A percentile compares a stretch with the other conserved stretches of the same genome.
phyloP scores from a whole-genome alignment of 495 filamentous ascomycete species.

The Xylaria curta region DNA sequence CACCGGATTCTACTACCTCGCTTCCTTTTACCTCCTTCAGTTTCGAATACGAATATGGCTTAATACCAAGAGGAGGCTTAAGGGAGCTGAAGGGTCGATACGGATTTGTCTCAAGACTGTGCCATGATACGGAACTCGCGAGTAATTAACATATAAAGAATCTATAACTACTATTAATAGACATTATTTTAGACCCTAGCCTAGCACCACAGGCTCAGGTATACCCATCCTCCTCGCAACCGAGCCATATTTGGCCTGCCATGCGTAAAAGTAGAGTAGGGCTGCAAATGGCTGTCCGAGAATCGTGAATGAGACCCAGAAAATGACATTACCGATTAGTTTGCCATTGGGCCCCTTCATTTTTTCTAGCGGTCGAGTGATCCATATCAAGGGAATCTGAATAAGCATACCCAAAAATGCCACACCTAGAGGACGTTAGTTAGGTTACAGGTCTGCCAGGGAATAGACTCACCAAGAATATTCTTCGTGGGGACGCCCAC shows the following conservation, averaged over 20 bases:
- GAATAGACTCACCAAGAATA: slow-evolving; percentile 69
- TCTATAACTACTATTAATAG: not conserved
- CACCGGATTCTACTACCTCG: not conserved
- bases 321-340: slow-evolving; percentile 87
- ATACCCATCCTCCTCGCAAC: slow-evolving; percentile 47
- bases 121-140: not conserved
- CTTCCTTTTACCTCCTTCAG: not conserved
- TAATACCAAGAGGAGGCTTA: not conserved
- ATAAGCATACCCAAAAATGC: slow-evolving; percentile 93
- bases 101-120: not conserved
- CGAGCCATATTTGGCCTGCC: slow-evolving; percentile 96
- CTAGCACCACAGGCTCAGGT: slow-evolving; percentile 17
- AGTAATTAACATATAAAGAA: not conserved
- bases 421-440: slow-evolving; percentile 63
- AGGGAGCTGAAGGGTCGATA: not conserved
- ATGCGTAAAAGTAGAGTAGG: slow-evolving; percentile 93
- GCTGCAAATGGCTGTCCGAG: slow-evolving; percentile 92
- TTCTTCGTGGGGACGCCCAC: slow-evolving; percentile 97
- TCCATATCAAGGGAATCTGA: slow-evolving; percentile 84
- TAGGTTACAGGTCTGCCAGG: not conserved
- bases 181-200: slow-evolving; percentile 16
- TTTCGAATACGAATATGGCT: not conserved
- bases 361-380: slow-evolving; percentile 79
- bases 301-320: slow-evolving; percentile 94
- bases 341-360: slow-evolving; percentile 74